Conservation (phyloP, 768 basidiomycete species). For the Cystobasidium onofrii region DNA sequence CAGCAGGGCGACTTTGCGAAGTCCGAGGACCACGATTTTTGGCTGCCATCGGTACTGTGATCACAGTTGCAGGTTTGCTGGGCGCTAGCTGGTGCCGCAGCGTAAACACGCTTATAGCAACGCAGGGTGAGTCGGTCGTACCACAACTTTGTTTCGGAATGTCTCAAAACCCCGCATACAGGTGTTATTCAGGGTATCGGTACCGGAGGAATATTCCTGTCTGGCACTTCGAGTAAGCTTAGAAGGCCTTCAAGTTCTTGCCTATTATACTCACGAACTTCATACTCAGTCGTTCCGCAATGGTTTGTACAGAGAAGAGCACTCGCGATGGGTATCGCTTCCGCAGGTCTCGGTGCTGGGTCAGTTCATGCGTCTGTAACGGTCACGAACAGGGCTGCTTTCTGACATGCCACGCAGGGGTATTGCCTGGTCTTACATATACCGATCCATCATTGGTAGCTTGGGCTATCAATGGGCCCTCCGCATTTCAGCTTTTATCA, state of each 20-base stretch:
- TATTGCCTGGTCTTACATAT: constrained; percentile 28
- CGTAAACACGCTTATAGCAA: constrained; percentile 9
- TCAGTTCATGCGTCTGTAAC: background rate
- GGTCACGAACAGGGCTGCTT: background rate
- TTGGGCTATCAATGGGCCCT: constrained; percentile 16
- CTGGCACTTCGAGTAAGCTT: background rate
- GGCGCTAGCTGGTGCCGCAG: constrained; percentile 14
- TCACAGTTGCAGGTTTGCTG: background rate
- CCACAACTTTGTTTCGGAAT: too few species aligned
- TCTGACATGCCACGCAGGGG: background rate
- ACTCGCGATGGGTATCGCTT: constrained; percentile 17
- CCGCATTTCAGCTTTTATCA: constrained; percentile 9
- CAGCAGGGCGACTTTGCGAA: constrained; percentile 20
- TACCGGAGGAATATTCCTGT: background rate
- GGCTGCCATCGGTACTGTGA: background rate
- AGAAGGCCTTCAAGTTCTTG: background rate
- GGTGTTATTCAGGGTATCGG: constrained; percentile 5
- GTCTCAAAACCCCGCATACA: background rate
- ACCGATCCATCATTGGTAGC: background rate
- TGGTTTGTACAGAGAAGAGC: constrained; percentile 15
- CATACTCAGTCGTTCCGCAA: background rate
- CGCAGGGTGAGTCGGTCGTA: background rate
- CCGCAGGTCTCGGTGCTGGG: constrained; percentile 18
- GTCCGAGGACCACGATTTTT: background rate
- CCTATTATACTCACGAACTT: background rate